These are phyloP conservation scores for Alnus rubra DNA, from an alignment of 306 rosid species.

Conservation along the genomic window DNA sequence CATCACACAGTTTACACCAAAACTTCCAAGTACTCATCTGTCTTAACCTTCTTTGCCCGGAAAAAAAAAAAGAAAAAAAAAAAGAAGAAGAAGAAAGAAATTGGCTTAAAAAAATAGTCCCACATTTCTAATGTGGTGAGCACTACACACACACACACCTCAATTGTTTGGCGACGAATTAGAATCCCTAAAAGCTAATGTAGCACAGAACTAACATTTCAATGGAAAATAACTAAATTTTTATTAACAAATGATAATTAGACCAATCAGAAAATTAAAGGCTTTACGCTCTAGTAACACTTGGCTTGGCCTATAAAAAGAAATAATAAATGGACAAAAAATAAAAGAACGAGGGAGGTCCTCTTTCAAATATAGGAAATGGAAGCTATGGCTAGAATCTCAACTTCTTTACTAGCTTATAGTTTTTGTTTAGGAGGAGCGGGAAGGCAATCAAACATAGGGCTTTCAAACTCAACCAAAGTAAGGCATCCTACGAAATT, in stretches of 20 bases:
- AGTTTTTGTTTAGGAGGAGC: no score
- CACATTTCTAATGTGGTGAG: background rate
- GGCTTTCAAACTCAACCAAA: background rate
- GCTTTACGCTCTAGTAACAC: background rate
- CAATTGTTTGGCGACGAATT: background rate
- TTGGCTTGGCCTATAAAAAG: background rate
- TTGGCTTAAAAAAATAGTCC: background rate
- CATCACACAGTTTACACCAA: background rate
- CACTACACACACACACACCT: background rate
- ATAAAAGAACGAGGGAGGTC: no score
- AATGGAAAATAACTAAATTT: background rate
- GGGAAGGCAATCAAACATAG: background rate
- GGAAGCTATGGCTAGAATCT: no score
- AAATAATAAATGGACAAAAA: background rate
- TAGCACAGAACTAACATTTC: background rate
- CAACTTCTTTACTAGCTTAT: no score
- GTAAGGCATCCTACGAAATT: background rate
- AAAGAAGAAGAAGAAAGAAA: background rate
- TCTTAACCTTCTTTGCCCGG: background rate
- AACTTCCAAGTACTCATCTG: background rate
- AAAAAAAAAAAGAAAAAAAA: no score
- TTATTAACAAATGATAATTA: background rate
- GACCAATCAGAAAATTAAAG: background rate
- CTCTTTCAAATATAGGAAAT: no score
- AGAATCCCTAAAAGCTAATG: background rate